Base-by-base conservation (phyloP, 108 stramenopile species). In the Nitzschia sp. region DNA sequence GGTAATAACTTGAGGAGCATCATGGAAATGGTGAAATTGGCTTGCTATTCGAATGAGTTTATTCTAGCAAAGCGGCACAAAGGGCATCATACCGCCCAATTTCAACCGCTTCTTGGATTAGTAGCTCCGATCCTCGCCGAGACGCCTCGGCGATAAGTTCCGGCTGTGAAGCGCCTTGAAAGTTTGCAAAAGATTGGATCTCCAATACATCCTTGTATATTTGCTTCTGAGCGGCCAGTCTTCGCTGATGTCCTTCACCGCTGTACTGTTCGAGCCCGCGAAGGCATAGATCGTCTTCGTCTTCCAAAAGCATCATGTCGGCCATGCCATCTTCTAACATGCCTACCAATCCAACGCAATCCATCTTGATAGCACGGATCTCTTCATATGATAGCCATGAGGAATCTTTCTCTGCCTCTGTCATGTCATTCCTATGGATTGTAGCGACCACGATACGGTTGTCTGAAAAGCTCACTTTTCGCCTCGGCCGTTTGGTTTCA, bases 351-450 rank as follows among this genome's bases (percentile, higher is more conserved):
- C 42, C 33, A 26, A 45, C 26, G 19, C 61, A 62, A 2, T 62
- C 61, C 42, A 46, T 62, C 42, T 62, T 62, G 6, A 62, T 62
- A 11, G 61, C 61, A 1, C 61, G 61, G 1, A 62, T n/a, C 33
- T 62, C 61, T 62, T 62, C 61, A 42, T 46, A 45, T 1, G 42
- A 62, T 26, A 42, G 26, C 61, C 61, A 62, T 24, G 18, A 42
- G 13, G 36, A 36, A 25, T 62, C 42, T 1, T 34, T 46, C 24
- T 62, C 61, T 45, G 42, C 32, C 2, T 62, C 61, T 42, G 15
- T 34, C 61, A 62, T 62, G 33, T 62, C 42, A 21, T 62, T 62
- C 19, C 17, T 62, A 42, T 62, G 61, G 17, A 45, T n/a, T 26
- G 42, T 62, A 1, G 42, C 61, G 11, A 45, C 32, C 11, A 62